These are phyloP conservation scores for Leccinum pellstonianum DNA, from an alignment of 768 basidiomycete species.

Conservation along the genomic window DNA sequence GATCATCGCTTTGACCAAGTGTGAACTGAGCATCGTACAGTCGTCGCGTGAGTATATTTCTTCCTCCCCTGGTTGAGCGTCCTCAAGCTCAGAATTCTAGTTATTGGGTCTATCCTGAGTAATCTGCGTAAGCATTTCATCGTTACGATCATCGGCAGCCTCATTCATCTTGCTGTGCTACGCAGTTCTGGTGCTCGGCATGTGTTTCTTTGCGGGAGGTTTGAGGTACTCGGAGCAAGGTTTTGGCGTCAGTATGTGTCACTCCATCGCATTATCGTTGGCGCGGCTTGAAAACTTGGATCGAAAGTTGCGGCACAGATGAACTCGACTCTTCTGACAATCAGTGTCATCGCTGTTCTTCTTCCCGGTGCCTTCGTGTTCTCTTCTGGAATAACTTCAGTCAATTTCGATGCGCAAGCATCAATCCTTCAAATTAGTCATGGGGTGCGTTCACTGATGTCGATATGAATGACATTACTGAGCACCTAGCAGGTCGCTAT, in stretches of 20 bases:
- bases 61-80: neutral
- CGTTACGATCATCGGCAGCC: neutral
- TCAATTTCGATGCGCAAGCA: slow-evolving; percentile 16
- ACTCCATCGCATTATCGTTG: neutral
- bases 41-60: slow-evolving; percentile 56
- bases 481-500: slow-evolving; percentile 56
- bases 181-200: slow-evolving; percentile 77
- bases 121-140: slow-evolving; percentile 53
- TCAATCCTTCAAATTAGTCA: slow-evolving; percentile 72
- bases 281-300: neutral
- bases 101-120: slow-evolving; percentile 80
- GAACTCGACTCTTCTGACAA: slow-evolving; percentile 68
- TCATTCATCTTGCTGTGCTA: neutral
- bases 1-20: slow-evolving; percentile 81
- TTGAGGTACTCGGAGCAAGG: slow-evolving; percentile 75
- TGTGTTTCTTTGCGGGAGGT: slow-evolving; percentile 85
- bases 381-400: slow-evolving; percentile 36
- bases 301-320: slow-evolving; percentile 66
- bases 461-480: slow-evolving; percentile 3
- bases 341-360: slow-evolving; percentile 78
- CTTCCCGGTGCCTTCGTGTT: slow-evolving; percentile 78
- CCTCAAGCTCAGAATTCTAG: slow-evolving; percentile 35
- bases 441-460: slow-evolving; percentile 47
- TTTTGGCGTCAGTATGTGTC: slow-evolving; percentile 61
- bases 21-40: slow-evolving; percentile 79